phyloP scores from a whole-genome alignment of 345 rosid genomes.

The Mallotus nudiflorus region DNA sequence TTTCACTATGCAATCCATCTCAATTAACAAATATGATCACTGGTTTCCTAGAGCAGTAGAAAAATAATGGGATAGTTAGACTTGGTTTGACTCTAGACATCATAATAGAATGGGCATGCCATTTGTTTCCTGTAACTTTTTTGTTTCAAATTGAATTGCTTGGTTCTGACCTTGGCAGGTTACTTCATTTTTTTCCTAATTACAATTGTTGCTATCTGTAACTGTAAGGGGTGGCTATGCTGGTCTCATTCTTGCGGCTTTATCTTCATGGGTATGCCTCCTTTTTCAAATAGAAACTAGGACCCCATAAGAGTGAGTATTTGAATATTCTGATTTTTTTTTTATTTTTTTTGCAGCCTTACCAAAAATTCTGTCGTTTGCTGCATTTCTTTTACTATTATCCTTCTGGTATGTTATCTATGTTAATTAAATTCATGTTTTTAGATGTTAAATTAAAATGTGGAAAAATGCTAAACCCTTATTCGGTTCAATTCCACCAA shows the following conservation, averaged over 20 bases:
- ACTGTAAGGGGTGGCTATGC: constrained; percentile 52
- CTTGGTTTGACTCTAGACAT: neutral
- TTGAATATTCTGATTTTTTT: constrained; percentile 23
- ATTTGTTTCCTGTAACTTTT: neutral
- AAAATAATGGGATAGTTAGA: neutral
- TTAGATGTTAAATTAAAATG: neutral
- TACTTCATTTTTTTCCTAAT: constrained; percentile 47
- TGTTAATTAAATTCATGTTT: neutral
- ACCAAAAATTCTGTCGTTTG: constrained; percentile 54
- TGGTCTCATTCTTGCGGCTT: constrained; percentile 65
- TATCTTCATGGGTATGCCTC: constrained; percentile 58
- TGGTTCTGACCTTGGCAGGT: constrained; percentile 39
- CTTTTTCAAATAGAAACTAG: neutral
- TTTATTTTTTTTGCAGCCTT: constrained; percentile 46
- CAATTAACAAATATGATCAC: too few species aligned
- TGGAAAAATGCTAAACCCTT: neutral
- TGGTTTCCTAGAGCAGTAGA: neutral
- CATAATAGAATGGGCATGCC: neutral
- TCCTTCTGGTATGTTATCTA: constrained; percentile 62
- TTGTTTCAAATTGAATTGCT: neutral
- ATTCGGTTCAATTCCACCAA: too few species aligned
- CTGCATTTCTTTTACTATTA: constrained; percentile 64
- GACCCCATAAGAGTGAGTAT: neutral
- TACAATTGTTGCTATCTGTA: constrained; percentile 49
- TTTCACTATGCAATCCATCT: too few species aligned